Conservation (phyloP, 108 stramenopile species). For the Fragilariopsis cylindrus region DNA sequence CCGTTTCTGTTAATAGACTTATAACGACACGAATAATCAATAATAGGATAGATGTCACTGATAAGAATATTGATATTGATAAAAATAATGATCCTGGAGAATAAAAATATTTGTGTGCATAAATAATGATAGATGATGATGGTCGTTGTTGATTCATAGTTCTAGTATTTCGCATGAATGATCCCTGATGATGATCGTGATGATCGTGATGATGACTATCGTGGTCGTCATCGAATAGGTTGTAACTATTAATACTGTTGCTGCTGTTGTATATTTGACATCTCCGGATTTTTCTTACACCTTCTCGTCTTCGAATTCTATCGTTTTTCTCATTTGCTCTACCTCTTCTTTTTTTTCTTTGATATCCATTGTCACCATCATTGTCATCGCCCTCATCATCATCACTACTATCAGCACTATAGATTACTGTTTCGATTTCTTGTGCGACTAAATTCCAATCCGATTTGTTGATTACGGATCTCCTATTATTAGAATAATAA, state of each 20-base stretch:
- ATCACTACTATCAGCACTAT: neutral
- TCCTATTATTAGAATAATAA: too few relatives aligned
- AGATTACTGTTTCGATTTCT: slow-evolving; percentile 19
- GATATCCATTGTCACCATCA: neutral
- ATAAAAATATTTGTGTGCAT: slow-evolving; percentile 1
- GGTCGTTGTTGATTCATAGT: neutral
- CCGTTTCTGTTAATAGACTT: neutral
- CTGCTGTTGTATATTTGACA: neutral
- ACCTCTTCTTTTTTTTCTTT: neutral
- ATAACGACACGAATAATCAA: slow-evolving; percentile 2
- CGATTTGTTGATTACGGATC: neutral
- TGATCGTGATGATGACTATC: too few relatives aligned
- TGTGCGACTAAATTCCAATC: slow-evolving; percentile 11
- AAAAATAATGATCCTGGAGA: slow-evolving; percentile 1
- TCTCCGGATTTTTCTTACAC: neutral
- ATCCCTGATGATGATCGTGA: too few relatives aligned
- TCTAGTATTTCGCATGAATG: too few relatives aligned
- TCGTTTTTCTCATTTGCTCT: neutral
- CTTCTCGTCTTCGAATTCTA: neutral
- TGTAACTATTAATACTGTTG: neutral
- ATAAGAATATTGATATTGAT: slow-evolving; percentile 1
- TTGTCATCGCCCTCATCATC: neutral
- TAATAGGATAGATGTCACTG: neutral
- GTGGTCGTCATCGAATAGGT: slow-evolving; percentile 2
- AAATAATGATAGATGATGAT: neutral